Conservation (phyloP, 306 rosid species). For the Lathyrus sativus region DNA sequence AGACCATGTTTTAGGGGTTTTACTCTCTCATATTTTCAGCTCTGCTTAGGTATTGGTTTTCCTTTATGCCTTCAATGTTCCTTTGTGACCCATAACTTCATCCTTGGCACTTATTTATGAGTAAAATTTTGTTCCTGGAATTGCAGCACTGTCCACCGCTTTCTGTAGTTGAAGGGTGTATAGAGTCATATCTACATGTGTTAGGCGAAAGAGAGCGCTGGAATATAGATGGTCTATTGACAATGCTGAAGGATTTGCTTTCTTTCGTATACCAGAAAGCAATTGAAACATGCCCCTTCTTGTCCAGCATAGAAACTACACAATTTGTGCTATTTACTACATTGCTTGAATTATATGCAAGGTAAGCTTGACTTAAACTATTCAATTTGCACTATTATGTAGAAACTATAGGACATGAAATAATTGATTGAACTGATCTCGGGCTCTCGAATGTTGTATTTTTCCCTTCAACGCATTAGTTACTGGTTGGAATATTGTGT, state of each 20-base stretch:
- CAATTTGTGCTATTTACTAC: constrained; percentile 58
- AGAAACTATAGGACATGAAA: constrained; percentile 28
- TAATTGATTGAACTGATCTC: constrained; percentile 23
- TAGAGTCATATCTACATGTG: constrained; percentile 81
- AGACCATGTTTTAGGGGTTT: constrained; percentile 70
- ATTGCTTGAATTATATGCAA: constrained; percentile 77
- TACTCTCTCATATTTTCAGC: constrained; percentile 66
- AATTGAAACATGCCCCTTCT: constrained; percentile 74
- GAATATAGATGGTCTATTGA: constrained; percentile 79
- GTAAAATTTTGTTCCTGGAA: constrained; percentile 14
- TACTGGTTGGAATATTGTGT: constrained; percentile 4
- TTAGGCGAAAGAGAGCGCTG: constrained; percentile 93
- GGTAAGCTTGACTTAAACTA: constrained; percentile 47
- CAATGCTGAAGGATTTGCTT: constrained; percentile 70
- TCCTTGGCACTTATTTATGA: constrained; percentile 28
- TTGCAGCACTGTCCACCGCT: constrained; percentile 90
- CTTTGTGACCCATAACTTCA: constrained; percentile 27
- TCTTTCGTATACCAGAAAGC: constrained; percentile 69
- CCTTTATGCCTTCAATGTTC: constrained; percentile 20
- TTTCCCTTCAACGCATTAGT: constrained; percentile 12
- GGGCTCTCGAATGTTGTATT: constrained; percentile 16
- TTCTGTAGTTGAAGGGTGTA: constrained; percentile 81
- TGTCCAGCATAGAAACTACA: constrained; percentile 55
- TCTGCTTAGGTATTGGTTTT: constrained; percentile 69
- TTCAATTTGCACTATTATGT: constrained; percentile 23